These are phyloP conservation scores for Camellia lanceoleosa DNA, from an alignment of 148 eudicot species.

Conservation along the genomic window DNA sequence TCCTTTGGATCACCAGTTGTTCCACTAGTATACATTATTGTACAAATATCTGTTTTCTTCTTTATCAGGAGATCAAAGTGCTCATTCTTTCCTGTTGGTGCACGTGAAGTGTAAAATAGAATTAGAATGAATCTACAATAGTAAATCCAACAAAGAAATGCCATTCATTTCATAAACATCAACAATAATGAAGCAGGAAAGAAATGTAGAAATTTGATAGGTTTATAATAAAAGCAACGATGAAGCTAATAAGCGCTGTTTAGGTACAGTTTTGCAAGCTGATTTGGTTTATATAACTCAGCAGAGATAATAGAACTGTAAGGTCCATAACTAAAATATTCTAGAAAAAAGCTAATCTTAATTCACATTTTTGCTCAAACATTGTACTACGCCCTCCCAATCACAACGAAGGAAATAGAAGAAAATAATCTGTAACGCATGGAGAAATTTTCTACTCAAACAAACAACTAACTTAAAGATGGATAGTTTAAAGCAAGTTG, in stretches of 20 bases:
- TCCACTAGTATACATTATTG: constrained; percentile 98
- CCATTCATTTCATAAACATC: background rate
- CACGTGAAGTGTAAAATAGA: background rate
- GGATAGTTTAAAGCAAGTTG: background rate
- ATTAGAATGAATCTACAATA: background rate
- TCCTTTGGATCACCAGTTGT: constrained; percentile 98
- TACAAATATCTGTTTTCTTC: constrained; percentile 75
- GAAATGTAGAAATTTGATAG: background rate
- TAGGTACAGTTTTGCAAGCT: too few species aligned
- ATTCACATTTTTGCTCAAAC: background rate
- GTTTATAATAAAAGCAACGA: background rate
- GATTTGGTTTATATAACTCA: background rate
- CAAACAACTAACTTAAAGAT: background rate
- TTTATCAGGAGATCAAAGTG: constrained; percentile 65
- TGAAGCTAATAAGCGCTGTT: background rate
- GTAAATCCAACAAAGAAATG: background rate
- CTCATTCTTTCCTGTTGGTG: constrained; percentile 46
- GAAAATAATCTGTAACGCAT: background rate
- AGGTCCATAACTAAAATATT: background rate
- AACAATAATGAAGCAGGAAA: background rate
- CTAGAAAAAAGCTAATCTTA: background rate
- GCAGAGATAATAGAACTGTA: background rate
- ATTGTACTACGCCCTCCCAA: background rate
- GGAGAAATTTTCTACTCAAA: background rate
- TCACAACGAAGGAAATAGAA: constrained; percentile 9